These are phyloP conservation scores for Scleroderma bovista DNA, from an alignment of 768 basidiomycete species.

Conservation along the genomic window DNA sequence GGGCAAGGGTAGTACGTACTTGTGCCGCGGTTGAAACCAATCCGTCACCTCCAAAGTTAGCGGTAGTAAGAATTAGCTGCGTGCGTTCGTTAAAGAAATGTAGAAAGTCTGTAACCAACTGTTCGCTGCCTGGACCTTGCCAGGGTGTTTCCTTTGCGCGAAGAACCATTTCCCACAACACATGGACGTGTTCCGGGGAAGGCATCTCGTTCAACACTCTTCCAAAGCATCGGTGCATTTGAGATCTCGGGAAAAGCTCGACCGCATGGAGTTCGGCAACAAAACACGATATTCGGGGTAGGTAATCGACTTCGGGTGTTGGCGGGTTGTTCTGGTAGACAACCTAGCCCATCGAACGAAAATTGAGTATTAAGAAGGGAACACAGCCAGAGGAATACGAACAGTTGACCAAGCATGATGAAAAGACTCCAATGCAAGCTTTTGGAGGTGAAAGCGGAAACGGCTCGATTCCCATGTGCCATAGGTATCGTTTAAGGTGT, in stretches of 20 bases:
- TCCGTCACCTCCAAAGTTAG: conserved; percentile 3
- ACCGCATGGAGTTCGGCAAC: conserved; percentile 24
- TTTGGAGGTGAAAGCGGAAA: conserved; percentile 23
- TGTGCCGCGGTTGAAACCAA: background rate
- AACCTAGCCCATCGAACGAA: background rate
- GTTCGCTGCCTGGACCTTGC: conserved; percentile 10
- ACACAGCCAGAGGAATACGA: conserved; percentile 3
- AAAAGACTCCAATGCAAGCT: conserved; percentile 20
- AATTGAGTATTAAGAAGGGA: conserved; percentile 3
- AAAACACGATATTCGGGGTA: conserved; percentile 18
- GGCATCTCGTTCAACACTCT: conserved; percentile 18
- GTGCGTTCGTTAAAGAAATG: conserved; percentile 2
- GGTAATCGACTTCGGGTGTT: conserved; percentile 14
- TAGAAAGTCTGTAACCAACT: conserved; percentile 2
- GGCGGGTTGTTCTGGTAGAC: conserved; percentile 12
- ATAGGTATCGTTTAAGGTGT: conserved; percentile 7
- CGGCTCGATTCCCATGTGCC: conserved; percentile 18
- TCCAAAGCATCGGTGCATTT: conserved; percentile 19
- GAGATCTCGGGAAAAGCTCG: conserved; percentile 8
- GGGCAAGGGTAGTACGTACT: background rate
- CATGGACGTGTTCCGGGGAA: conserved; percentile 25
- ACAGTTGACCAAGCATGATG: conserved; percentile 23
- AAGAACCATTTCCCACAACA: conserved; percentile 15
- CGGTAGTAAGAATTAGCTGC: background rate
- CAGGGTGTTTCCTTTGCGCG: conserved; percentile 19